These are phyloP conservation scores for Colletotrichum australisinense DNA, from an alignment of 2,329 filamentous ascomycete genomes.

Conservation along the genomic window DNA sequence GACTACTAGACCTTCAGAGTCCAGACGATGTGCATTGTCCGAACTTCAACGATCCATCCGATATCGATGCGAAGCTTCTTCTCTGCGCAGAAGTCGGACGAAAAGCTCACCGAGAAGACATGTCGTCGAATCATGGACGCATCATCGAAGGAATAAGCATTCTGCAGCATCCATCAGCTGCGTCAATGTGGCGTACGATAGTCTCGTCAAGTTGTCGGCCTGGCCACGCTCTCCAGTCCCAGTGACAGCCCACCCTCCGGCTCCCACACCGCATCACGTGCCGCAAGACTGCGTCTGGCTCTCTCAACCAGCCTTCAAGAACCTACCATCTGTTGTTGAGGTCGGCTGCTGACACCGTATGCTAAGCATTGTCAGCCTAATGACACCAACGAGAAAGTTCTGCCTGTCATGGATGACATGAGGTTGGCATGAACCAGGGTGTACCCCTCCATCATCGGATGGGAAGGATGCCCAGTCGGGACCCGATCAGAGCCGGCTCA, in stretches of 20 bases:
- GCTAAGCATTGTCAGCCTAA: not conserved
- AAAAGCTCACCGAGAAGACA: not conserved
- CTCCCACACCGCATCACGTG: not conserved
- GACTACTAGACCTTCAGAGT: not conserved
- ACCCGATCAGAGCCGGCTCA: not conserved
- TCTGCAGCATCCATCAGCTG: not conserved
- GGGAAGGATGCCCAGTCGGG: not conserved
- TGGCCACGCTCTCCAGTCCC: not conserved
- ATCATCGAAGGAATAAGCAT: not conserved
- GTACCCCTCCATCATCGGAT: not conserved
- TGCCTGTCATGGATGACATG: conserved; percentile 6
- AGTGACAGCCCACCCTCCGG: not conserved
- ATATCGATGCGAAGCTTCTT: not conserved
- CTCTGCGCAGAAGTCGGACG: not conserved
- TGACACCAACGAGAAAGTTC: not conserved
- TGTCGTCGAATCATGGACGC: not conserved
- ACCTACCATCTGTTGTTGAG: not conserved
- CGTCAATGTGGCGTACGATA: conserved; percentile 3
- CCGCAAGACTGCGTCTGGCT: not conserved
- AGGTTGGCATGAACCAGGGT: not conserved
- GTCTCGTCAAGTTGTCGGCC: not conserved
- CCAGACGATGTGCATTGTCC: not conserved
- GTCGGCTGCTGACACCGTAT: not conserved
- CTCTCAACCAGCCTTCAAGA: not conserved
- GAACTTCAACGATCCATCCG: conserved; percentile 1